Base-by-base conservation (phyloP, 129 eudicot species). In the Artemisia argyi region DNA sequence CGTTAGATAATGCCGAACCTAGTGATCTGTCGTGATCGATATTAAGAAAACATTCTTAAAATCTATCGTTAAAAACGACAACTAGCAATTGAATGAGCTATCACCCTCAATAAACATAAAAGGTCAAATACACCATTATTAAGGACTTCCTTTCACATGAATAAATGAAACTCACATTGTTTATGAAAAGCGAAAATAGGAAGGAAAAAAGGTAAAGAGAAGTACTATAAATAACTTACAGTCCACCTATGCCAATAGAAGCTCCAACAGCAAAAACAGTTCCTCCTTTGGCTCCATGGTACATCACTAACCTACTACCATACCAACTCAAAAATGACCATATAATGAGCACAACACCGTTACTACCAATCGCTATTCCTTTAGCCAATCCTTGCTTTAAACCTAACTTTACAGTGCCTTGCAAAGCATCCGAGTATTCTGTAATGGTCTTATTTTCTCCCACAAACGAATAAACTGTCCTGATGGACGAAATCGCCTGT, bases 381-480 rank as follows among this genome's bases (percentile, higher is more conserved):
- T 83, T 83, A 8, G 82, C 87, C 66, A 83, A 48, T 4, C 88
- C 88, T 22, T 83, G 88, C n/a, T 58, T 80, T 13, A 83, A 72
- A 13, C 88, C 88, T 42, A 83, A 49, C 6, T 66, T 66, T 10
- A 83, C 80, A 16, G 79, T 83, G 11, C 88, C 88, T 68, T 83
- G 61, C 16, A 83, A 68, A 49, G 88, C 96, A 66, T 84, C 64
- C 59, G 87, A 83, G 61, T 83, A 83, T 55, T 76, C 82, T 3
- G 56, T 14, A 7, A 76, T 22, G 5, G 84, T 76, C 55, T 83
- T 83, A 3, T 47, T 76, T 64, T 84, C 88, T 3, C 88, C 88
- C 5, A 84, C 88, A 76, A 84, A 84, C 2, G 88, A 80, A 80
- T 84, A 84, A 57, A 84, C 88, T 1, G 85, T 84, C 59, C 88